phyloP scores from a whole-genome alignment of 768 basidiomycete species.

The Xerocomus brunneocitrinus region DNA sequence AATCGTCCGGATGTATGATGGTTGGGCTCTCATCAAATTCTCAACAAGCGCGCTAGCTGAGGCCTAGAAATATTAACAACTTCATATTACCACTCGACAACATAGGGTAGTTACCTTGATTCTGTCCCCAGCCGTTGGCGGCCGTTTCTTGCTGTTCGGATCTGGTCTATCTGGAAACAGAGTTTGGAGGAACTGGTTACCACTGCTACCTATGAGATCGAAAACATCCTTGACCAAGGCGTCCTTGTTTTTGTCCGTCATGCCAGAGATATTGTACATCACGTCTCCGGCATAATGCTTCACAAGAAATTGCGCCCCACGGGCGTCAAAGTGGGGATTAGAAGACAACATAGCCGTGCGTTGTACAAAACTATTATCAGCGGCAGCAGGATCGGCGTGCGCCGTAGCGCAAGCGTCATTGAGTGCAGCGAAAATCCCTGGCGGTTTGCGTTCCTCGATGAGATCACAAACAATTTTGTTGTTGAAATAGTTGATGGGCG shows the following conservation, averaged over 20 bases:
- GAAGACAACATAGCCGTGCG: constrained; percentile 74
- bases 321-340: constrained; percentile 92
- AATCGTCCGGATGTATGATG: constrained; percentile 98
- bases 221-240: constrained; percentile 90
- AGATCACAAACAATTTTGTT: constrained; percentile 98
- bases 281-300: constrained; percentile 98
- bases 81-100: background rate
- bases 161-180: constrained; percentile 95
- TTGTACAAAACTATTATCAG: constrained; percentile 96
- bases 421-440: constrained; percentile 94
- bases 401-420: constrained; percentile 99
- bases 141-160: constrained; percentile 95
- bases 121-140: constrained; percentile 95
- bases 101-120: constrained; percentile 64
- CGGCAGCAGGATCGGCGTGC: constrained; percentile 93
- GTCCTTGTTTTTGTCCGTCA: constrained; percentile 99
- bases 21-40: constrained; percentile 95
- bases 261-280: constrained; percentile 94
- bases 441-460: constrained; percentile 93
- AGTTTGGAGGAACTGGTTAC: constrained; percentile 80
- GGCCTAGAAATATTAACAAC: constrained; percentile 37
- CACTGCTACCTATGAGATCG: constrained; percentile 77
- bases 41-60: constrained; percentile 97
- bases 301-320: constrained; percentile 91
- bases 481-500: constrained; percentile 98